phyloP scores from a whole-genome alignment of 2,329 filamentous ascomycete genomes.

The Apiospora phragmitis region DNA sequence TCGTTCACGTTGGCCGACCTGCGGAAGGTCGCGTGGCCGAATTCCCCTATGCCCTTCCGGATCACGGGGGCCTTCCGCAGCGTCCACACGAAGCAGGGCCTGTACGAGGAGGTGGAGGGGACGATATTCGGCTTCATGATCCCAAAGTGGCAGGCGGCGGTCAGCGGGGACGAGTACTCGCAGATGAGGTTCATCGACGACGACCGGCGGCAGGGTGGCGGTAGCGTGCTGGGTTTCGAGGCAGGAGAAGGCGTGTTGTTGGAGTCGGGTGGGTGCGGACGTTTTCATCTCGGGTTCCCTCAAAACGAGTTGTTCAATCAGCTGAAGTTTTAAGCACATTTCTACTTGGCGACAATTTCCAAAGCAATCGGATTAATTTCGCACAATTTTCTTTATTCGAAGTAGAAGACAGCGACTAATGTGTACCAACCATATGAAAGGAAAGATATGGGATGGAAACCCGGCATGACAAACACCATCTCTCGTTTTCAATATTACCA shows the following conservation, averaged over 20 bases:
- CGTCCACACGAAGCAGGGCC: background rate
- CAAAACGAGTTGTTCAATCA: background rate
- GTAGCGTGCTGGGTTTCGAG: background rate
- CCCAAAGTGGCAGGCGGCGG: background rate
- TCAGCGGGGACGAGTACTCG: background rate
- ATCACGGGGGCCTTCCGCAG: background rate
- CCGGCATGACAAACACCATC: too few species aligned
- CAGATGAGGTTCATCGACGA: background rate
- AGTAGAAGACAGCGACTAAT: background rate
- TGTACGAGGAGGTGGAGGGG: background rate
- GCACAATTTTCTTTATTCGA: background rate
- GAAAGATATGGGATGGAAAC: background rate
- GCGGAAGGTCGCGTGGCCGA: background rate
- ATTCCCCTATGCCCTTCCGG: background rate
- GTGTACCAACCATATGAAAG: too few species aligned
- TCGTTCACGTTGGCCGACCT: background rate
- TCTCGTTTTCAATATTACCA: too few species aligned
- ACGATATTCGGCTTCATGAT: conserved; percentile 7
- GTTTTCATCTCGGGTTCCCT: conserved; percentile 7
- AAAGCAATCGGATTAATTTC: background rate
- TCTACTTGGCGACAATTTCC: background rate
- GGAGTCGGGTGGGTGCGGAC: background rate
- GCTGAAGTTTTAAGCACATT: background rate
- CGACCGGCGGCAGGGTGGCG: background rate
- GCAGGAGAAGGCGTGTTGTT: background rate